Conservation (phyloP, 2,329 filamentous ascomycete genomes). For the Pseudogymnoascus sp. region DNA sequence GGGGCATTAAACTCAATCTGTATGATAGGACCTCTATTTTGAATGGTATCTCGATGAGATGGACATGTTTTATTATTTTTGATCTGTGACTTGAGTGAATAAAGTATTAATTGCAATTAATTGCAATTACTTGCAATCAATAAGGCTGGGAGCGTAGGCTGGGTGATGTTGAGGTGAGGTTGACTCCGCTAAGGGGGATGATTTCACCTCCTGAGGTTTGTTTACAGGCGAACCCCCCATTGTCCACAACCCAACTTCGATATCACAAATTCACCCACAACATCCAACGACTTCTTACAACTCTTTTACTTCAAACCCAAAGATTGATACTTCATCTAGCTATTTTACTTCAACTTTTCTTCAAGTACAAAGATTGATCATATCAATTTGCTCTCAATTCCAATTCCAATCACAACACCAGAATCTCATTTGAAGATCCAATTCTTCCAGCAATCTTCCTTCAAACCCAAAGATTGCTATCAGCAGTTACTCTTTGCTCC, state of each 20-base stretch:
- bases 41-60: not conserved
- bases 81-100: not conserved
- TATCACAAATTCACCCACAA: not conserved
- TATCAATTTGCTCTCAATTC: not conserved
- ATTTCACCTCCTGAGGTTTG: not conserved
- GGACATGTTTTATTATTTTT: not conserved
- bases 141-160: not conserved
- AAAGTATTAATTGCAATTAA: not conserved
- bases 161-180: not conserved
- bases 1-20: slow-evolving; percentile 1
- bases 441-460: not conserved
- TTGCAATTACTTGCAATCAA: not conserved
- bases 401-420: not conserved
- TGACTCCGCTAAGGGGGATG: not conserved
- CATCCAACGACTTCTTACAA: not conserved
- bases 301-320: not conserved
- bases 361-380: not conserved
- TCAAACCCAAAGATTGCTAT: not conserved
- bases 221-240: not conserved
- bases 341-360: not conserved
- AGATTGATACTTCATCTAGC: not conserved
- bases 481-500: not conserved
- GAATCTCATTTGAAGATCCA: not conserved
- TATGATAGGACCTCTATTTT: not conserved
- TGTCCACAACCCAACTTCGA: not conserved